These are phyloP conservation scores for Cadophora sp. DNA, from an alignment of 2,329 filamentous ascomycete species.

Conservation along the genomic window DNA sequence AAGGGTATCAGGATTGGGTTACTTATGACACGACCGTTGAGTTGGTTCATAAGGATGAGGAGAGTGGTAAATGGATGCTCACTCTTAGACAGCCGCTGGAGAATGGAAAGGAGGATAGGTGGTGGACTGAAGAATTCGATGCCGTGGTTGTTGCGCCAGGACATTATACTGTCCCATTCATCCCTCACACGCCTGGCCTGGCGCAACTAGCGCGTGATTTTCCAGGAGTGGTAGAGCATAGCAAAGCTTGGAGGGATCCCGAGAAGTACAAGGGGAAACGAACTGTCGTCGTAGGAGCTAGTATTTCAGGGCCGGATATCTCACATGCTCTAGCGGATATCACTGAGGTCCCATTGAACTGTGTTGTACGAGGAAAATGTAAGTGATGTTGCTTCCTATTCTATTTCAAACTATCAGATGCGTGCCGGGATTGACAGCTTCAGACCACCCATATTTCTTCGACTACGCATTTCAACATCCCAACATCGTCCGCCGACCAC, in stretches of 20 bases:
- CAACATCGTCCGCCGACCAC: conserved; percentile 53
- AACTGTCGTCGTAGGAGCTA: conserved; percentile 67
- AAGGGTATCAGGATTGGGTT: conserved; percentile 59
- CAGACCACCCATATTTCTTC: conserved; percentile 43
- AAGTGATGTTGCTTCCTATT: not conserved
- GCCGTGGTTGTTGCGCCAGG: conserved; percentile 71
- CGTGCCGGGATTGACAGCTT: not conserved
- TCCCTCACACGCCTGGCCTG: conserved; percentile 67
- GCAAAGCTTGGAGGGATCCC: conserved; percentile 74
- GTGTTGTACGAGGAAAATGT: conserved; percentile 58
- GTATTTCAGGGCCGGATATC: conserved; percentile 69
- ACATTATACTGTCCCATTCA: conserved; percentile 69
- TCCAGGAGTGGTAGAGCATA: conserved; percentile 64
- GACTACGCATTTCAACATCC: conserved; percentile 66
- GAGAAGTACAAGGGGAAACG: conserved; percentile 61
- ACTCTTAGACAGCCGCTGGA: conserved; percentile 54
- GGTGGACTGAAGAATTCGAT: conserved; percentile 70
- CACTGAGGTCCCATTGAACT: conserved; percentile 55
- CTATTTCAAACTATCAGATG: not conserved
- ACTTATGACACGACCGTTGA: conserved; percentile 68
- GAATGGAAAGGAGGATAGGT: conserved; percentile 55
- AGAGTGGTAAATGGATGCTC: conserved; percentile 56
- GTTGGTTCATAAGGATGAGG: conserved; percentile 55
- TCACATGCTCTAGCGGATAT: conserved; percentile 57
- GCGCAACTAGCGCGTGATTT: conserved; percentile 61